Evolutionary conservation across 768 basidiomycete species (phyloP).

Genomic region (Mycena haematopus): DNA sequence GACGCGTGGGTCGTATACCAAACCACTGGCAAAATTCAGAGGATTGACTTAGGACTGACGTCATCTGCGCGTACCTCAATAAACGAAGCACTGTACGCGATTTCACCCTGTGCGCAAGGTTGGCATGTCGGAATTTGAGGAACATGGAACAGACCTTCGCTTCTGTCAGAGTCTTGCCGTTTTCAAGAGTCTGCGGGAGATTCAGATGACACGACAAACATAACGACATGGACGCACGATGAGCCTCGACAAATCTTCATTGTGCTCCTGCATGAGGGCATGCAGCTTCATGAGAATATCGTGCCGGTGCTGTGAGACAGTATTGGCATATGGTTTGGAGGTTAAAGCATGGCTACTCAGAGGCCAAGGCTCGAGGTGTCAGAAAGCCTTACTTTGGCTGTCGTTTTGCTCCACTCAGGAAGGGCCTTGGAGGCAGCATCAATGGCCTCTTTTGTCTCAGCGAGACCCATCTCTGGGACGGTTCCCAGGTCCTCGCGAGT

Average conservation of each 20-base stretch:
- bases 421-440: constrained; percentile 82
- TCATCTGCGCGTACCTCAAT: constrained; percentile 61
- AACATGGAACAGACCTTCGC: constrained; percentile 61
- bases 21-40: constrained; percentile 65
- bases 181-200: constrained; percentile 80
- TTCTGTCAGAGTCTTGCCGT: constrained; percentile 90
- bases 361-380: too few relatives aligned
- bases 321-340: not conserved
- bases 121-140: not conserved
- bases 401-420: constrained; percentile 85
- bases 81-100: constrained; percentile 84
- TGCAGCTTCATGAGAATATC: constrained; percentile 84
- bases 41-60: not conserved
- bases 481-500: constrained; percentile 83
- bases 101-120: constrained; percentile 66
- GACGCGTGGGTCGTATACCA: constrained; percentile 51
- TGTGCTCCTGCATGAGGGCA: constrained; percentile 78
- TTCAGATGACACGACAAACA: constrained; percentile 34
- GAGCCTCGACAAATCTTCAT: constrained; percentile 86
- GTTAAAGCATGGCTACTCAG: not conserved
- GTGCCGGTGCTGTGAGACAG: constrained; percentile 66
- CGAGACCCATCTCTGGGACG: constrained; percentile 87
- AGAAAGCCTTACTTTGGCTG: constrained; percentile 70
- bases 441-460: constrained; percentile 87
- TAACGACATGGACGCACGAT: constrained; percentile 61